phyloP scores from a whole-genome alignment of 2,329 filamentous ascomycete species.

The Monilinia aucupariae region DNA sequence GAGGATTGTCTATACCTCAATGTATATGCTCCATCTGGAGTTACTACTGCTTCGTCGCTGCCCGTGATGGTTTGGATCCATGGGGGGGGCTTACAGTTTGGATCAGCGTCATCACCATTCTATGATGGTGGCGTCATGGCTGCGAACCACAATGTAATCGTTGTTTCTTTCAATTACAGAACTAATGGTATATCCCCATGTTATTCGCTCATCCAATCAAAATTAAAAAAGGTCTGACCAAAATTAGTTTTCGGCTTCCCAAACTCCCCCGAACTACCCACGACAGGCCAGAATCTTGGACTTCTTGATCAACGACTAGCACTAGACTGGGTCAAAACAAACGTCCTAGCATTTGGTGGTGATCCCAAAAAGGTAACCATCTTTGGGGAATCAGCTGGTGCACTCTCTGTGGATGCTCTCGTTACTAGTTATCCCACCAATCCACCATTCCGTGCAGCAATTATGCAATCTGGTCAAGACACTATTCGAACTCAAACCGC shows the following conservation, averaged over 20 bases:
- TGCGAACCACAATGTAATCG: constrained; percentile 19
- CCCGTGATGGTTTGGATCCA: constrained; percentile 69
- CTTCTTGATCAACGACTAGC: constrained; percentile 67
- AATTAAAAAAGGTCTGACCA: background rate
- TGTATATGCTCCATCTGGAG: constrained; percentile 47
- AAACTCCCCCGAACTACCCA: constrained; percentile 6
- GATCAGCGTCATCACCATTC: constrained; percentile 2
- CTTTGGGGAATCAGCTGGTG: constrained; percentile 50
- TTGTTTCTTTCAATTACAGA: constrained; percentile 24
- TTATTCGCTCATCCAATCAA: background rate
- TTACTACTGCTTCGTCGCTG: background rate
- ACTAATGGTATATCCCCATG: background rate
- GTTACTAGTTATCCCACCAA: constrained; percentile 66
- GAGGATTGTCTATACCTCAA: constrained; percentile 62
- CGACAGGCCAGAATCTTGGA: constrained; percentile 51
- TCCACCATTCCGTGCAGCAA: constrained; percentile 66
- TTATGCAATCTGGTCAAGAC: constrained; percentile 64
- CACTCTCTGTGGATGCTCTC: constrained; percentile 75
- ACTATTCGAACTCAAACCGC: background rate
- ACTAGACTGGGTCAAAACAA: constrained; percentile 70
- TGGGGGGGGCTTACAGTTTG: constrained; percentile 43
- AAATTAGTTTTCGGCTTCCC: constrained; percentile 12
- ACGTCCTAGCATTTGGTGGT: constrained; percentile 72
- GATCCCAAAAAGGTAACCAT: constrained; percentile 40
- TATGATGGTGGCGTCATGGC: constrained; percentile 24